These are phyloP conservation scores for Naganishia vishniacii DNA, from an alignment of 768 basidiomycete genomes.

Conservation along the genomic window DNA sequence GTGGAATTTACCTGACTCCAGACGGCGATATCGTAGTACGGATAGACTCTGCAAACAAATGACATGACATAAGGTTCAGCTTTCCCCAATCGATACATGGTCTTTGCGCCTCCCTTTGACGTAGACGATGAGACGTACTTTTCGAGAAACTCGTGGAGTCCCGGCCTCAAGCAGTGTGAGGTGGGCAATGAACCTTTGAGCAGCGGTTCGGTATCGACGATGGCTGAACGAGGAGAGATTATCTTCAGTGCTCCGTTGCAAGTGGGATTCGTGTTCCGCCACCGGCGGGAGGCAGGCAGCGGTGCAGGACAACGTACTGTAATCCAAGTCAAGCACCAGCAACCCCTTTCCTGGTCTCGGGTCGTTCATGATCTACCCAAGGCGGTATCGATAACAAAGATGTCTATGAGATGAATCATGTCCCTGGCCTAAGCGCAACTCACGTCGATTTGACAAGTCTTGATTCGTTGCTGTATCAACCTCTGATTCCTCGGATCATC, in stretches of 20 bases:
- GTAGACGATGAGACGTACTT: slow-evolving; percentile 46
- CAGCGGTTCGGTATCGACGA: slow-evolving; percentile 76
- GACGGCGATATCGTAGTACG: slow-evolving; percentile 80
- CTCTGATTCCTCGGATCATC: slow-evolving; percentile 76
- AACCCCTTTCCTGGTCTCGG: slow-evolving; percentile 71
- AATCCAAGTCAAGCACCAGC: slow-evolving; percentile 81
- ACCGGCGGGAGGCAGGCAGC: no score
- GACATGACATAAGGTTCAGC: no score
- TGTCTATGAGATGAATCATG: background rate
- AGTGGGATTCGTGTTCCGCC: no score
- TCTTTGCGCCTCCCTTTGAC: no score
- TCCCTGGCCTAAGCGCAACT: no score
- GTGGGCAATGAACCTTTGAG: slow-evolving; percentile 75
- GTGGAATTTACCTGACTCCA: slow-evolving; percentile 55
- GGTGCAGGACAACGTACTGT: slow-evolving; percentile 56
- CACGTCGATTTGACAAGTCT: slow-evolving; percentile 52
- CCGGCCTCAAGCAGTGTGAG: slow-evolving; percentile 72
- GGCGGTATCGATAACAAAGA: background rate
- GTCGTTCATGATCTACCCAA: slow-evolving; percentile 70
- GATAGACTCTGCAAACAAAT: slow-evolving; percentile 51
- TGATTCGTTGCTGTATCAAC: slow-evolving; percentile 68
- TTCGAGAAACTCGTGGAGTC: slow-evolving; percentile 76
- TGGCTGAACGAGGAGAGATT: slow-evolving; percentile 52
- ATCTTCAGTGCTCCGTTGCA: background rate
- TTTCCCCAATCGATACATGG: no score